Evolutionary conservation across 371 early-diverging fungal genomes (phyloP), one percentile per base, ranked within the genome.

Genomic region (Mucor saturninus): DNA sequence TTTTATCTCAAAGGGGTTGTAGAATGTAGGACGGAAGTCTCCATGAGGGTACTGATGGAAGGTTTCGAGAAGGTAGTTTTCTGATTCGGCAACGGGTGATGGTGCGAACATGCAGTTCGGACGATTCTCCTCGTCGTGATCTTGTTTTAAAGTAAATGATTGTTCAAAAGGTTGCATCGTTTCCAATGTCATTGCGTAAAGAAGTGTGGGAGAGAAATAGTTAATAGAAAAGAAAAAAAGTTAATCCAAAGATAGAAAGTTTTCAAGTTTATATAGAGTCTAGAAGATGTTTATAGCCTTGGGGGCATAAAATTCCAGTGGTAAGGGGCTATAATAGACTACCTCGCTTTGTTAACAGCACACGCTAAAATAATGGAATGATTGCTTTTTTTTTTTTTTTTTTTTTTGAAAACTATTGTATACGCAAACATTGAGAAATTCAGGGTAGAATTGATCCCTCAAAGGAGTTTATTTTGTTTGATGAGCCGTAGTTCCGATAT

Each of bases 1-100:
- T 63, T 90, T 91, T 68, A 92, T 87, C 46, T 90, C 89, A 70
- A 87, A 88, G 4, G 92, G 91, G 52, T 92, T 88, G 65, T 91
- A 92, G 59, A 89, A 88, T 7, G 88, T 84, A n/a, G 88, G 86
- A 30, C 84, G 74, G 56, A 86, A 86, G 55, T 86, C 86, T 31
- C 86, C 84, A 43, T 85, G 86, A 6, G 83, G 86, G 40, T 77
- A 76, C 56, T 81, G 84, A 61, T 75, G 79, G 56, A 78, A 78
- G 6, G 74, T 69, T 37, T 76, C 79, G 61, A 76, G 69, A 35
- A 74, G 57, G 31, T 64, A 68, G 38, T 51, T 71, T 5, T 72
- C 49, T 52, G 52, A n/a, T 28, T 38, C n/a, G 8, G 45, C 31
- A 13, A 11, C 26, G 30, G 61, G 51, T 32, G 43, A 30, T 43